Conservation (phyloP, 768 basidiomycete species). For the Leccinum fibrillosum region DNA sequence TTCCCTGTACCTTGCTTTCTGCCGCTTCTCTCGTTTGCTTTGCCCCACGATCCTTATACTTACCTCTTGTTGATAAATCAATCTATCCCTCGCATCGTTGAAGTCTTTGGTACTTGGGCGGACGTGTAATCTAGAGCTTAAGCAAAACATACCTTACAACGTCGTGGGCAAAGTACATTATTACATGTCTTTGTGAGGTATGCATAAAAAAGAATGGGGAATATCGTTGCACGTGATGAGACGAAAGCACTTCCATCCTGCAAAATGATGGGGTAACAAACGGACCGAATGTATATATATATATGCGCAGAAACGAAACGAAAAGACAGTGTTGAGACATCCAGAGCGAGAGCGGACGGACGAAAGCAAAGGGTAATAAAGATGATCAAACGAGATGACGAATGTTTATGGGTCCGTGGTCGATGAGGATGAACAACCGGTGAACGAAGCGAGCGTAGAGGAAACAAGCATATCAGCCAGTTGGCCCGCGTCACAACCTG, state of each 20-base stretch:
- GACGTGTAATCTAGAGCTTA: slow-evolving; percentile 17
- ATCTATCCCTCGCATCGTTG: not conserved
- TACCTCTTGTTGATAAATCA: not conserved
- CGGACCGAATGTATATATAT: slow-evolving; percentile 4
- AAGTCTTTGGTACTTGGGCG: not conserved
- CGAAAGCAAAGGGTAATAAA: slow-evolving; percentile 26
- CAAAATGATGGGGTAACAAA: slow-evolving; percentile 1
- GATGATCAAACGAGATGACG: slow-evolving; percentile 19
- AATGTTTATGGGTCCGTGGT: not conserved
- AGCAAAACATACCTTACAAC: slow-evolving; percentile 17
- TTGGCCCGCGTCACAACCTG: slow-evolving; percentile 30
- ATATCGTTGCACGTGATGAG: slow-evolving; percentile 18
- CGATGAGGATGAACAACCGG: not conserved
- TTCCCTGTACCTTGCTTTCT: slow-evolving; percentile 3
- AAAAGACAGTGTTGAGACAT: not conserved
- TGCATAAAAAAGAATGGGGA: slow-evolving; percentile 12
- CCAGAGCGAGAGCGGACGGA: not conserved
- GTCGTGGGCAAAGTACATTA: slow-evolving; percentile 22
- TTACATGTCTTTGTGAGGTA: slow-evolving; percentile 26
- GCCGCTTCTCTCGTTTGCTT: not conserved
- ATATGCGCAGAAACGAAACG: not conserved
- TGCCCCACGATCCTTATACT: not conserved
- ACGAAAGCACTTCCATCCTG: slow-evolving; percentile 13
- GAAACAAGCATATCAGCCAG: not conserved
- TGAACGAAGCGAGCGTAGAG: not conserved